phyloP scores from a whole-genome alignment of 768 basidiomycete species.

The Suillus discolor region DNA sequence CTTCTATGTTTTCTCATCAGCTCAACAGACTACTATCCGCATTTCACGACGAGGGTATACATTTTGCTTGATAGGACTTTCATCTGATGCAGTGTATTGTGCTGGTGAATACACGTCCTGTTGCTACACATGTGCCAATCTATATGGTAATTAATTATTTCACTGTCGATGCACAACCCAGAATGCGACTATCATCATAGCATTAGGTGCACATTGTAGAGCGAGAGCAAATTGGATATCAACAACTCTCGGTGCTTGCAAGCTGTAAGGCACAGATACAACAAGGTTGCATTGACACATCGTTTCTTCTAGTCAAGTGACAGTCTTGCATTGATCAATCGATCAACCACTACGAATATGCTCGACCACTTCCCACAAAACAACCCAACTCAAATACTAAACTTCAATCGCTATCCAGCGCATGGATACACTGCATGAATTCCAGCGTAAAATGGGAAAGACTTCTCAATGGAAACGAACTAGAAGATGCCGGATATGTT shows the following conservation, averaged over 20 bases:
- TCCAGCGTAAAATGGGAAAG: background rate
- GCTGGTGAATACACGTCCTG: background rate
- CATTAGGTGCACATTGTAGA: background rate
- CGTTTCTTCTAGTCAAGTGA: background rate
- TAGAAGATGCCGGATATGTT: background rate
- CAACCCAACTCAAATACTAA: background rate
- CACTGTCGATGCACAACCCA: background rate
- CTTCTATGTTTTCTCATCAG: constrained; percentile 42
- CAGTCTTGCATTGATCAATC: background rate
- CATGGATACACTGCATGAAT: background rate
- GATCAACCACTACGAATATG: background rate
- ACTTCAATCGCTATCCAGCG: background rate
- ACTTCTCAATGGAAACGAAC: background rate
- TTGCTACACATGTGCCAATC: background rate
- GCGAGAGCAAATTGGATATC: background rate
- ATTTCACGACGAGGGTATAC: background rate
- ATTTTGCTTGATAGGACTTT: background rate
- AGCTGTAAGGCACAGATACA: constrained; percentile 56
- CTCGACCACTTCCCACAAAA: background rate
- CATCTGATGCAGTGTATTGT: background rate
- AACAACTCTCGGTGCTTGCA: background rate
- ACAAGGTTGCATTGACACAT: constrained; percentile 59
- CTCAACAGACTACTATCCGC: constrained; percentile 45
- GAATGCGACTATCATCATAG: background rate
- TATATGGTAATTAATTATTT: background rate